Evolutionary conservation across 2,329 filamentous ascomycete species (phyloP).

Genomic region (Penicillium oxalicum): DNA sequence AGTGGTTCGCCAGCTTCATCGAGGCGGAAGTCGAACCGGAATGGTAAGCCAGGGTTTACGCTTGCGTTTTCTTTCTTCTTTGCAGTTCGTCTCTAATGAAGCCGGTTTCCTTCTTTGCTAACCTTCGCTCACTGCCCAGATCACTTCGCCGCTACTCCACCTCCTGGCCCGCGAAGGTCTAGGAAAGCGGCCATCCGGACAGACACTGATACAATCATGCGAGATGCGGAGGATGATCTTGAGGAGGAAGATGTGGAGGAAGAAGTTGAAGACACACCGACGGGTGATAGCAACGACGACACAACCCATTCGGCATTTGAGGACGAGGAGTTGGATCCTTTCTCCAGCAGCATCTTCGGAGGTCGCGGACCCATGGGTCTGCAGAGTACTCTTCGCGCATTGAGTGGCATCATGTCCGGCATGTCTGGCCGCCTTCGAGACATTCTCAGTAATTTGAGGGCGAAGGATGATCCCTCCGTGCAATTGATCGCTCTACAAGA

Average conservation of each 20-base stretch:
- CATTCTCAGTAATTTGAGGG: slow-evolving; percentile 66
- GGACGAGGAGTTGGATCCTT: slow-evolving; percentile 56
- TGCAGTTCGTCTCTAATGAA: no score
- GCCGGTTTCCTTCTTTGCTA: background rate
- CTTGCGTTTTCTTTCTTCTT: no score
- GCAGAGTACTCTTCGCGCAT: slow-evolving; percentile 73
- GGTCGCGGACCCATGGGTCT: slow-evolving; percentile 59
- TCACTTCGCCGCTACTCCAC: slow-evolving; percentile 29
- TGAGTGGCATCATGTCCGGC: slow-evolving; percentile 88
- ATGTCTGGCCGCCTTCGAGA: slow-evolving; percentile 73
- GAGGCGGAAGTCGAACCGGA: slow-evolving; percentile 66
- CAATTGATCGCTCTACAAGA: slow-evolving; percentile 92
- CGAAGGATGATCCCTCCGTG: slow-evolving; percentile 77
- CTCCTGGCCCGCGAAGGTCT: slow-evolving; percentile 39
- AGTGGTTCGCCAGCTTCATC: slow-evolving; percentile 55
- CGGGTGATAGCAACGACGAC: slow-evolving; percentile 63
- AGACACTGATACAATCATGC: slow-evolving; percentile 66
- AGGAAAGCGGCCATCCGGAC: slow-evolving; percentile 50
- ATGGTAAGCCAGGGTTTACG: slow-evolving; percentile 52
- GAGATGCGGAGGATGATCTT: slow-evolving; percentile 57
- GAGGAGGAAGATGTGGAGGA: slow-evolving; percentile 35
- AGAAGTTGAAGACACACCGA: slow-evolving; percentile 53
- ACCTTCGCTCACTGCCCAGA: slow-evolving; percentile 21
- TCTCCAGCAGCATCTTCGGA: slow-evolving; percentile 59
- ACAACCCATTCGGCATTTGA: slow-evolving; percentile 48